Evolutionary conservation across 2,329 filamentous ascomycete species (phyloP), one percentile per base, ranked within the genome.

Genomic region (Leptographium procerum): DNA sequence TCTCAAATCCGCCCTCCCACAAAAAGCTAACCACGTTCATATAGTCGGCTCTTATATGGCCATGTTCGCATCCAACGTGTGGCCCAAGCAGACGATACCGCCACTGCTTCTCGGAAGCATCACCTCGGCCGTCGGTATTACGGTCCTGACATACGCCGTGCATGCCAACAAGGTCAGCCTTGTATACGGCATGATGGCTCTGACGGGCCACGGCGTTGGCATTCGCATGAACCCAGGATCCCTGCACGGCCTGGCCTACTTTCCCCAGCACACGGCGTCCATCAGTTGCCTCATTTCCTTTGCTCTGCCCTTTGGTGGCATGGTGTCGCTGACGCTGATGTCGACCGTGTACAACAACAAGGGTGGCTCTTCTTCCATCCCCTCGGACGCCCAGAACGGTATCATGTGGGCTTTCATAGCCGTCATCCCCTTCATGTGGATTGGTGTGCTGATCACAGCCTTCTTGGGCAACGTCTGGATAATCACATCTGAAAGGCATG

Each of bases 281-380:
- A 80, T 86, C 4, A 77, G 85, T 58, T 82, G 79, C 0, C 66
- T 88, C 11, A 76, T 85, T 68, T 74, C 77, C 0, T 81, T 88
- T 57, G 76, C 82, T 2, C 60, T 80, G 19, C 81, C 83, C 0
- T 79, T 88, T 28, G 85, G 86, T 4, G 84, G 85, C 14, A 86
- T 84, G 0, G 69, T 88, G 3, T 80, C 79, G 0, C 73, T 87
- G 52, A 85, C 84, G 0, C 76, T 88, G 64, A 87, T 88, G 85
- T 78, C 83, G 16, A 77, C 80, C 10, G 83, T 88, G 1, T 87
- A 87, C 68, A 86, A 86, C 65, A 87, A 87, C 61, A 71, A 55
- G n/a, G n/a, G n/a, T n/a, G n/a, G n/a, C n/a, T n/a, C n/a, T n/a
- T n/a, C n/a, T n/a, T n/a, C n/a, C n/a, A n/a, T n/a, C n/a, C n/a